Evolutionary conservation across 108 stramenopile species (phyloP), one percentile per base, ranked within the genome.

Genomic region (Cyclotella sp.): DNA sequence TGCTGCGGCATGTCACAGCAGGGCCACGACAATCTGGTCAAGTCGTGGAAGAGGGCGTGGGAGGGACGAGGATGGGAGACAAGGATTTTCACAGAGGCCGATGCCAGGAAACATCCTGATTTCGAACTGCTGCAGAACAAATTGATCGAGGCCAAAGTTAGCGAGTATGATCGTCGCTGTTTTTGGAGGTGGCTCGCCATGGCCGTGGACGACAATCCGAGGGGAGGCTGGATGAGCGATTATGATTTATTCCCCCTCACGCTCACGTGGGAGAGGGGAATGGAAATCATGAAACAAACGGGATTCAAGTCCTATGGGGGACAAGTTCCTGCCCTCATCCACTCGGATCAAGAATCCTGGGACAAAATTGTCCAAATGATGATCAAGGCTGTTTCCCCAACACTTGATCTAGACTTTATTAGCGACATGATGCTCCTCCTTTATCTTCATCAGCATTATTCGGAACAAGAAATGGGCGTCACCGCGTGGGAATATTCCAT

Each of bases 171-270:
- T 43, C 70, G 54, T 22, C 41, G 63, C 43, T 64, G 63, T 64
- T 64, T 64, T 45, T 64, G 63, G 63, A 64, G 63, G 43, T 64
- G 63, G 63, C 43, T 64, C 43, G 63, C 63, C 8, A 64, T 64
- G 63, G 63, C 22, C 22, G 43, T 26, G 43, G 43, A 64, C 43
- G 43, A 64, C 15, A 45, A 22, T 43, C 19, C n/a, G 44, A 45
- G 43, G 18, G 63, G 63, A 30, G 63, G 63, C 19, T 64, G 63
- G 49, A 51, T 51, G 49, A 19, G n/a, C n/a, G 49, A 51, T 19
- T 51, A 51, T 51, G 49, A 51, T 51, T 51, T 51, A 8, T 51
- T 51, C 19, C 49, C 49, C n/a, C 49, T 51, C 19, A 51, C 49
- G 19, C 19, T 51, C n/a, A 51, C 49, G 6, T 3, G 49, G 49